Evolutionary conservation across 441 rosid species (phyloP), one percentile per base, ranked within the genome.

Genomic region (Pelargonium exstipulatum): DNA sequence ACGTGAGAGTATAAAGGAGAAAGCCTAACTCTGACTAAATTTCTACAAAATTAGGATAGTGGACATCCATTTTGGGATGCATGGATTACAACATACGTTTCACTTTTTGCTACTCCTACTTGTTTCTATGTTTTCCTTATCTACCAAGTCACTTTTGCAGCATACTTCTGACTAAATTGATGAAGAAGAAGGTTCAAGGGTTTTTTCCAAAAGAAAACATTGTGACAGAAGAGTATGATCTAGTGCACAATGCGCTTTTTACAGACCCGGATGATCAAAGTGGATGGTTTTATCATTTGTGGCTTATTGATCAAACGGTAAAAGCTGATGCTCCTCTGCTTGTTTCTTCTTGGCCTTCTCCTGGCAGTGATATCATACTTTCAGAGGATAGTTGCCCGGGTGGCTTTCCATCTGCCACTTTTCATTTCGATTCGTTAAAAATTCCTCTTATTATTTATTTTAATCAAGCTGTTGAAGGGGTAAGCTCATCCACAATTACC

Each of bases 281-380:
- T 72, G 97, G 92, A 68, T 95, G 97, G 99, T 91, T 91, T 85
- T 94, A 94, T 82, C 94, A 91, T 86, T 94, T 77, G 63, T 95
- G 99, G 97, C 95, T 95, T 79, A 90, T 91, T 78, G 87, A 85
- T 74, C 95, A 85, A 79, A 91, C 97, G 62, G 84, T 87, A 76
- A 83, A 77, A 76, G 77, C 65, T 72, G 87, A 85, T 78, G 69
- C 82, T 76, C 96, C 96, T 66, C 71, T 68, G 66, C 90, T 95
- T 64, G 77, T 80, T 78, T 81, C 96, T 66, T 81, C 96, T n/a
- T 91, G 96, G 96, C 99, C 97, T 76, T 77, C 83, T 76, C 83
- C 83, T 81, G 89, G 88, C 73, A 86, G 88, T 71, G 73, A 77
- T 77, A 58, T 88, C 55, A 61, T n/a, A 75, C 55, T 88, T 58